Conservation (phyloP, 192 early-diverging fungal genomes). For the Coemansia reversa region DNA sequence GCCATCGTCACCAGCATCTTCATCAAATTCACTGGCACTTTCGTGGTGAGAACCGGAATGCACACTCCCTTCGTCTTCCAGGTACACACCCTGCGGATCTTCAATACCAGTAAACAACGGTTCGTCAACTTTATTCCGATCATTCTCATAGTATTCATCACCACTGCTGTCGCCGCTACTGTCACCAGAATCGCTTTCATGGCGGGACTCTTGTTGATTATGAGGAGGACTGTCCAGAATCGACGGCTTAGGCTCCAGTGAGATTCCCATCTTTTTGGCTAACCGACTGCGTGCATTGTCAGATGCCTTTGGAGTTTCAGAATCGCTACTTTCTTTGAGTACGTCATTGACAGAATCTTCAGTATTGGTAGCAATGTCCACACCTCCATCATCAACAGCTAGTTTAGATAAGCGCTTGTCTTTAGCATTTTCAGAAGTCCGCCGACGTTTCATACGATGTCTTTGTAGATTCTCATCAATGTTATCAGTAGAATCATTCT, state of each 20-base stretch:
- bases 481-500: slow-evolving; percentile 33
- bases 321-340: slow-evolving; percentile 6
- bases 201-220: background rate
- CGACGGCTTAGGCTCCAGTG: slow-evolving; percentile 9
- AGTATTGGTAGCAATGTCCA: slow-evolving; percentile 31
- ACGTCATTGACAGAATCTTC: slow-evolving; percentile 16
- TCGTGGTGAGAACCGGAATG: background rate
- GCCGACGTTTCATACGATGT: slow-evolving; percentile 34
- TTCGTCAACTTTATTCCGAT: slow-evolving; percentile 8
- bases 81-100: slow-evolving; percentile 11
- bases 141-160: slow-evolving; percentile 17
- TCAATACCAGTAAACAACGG: slow-evolving; percentile 30
- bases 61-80: slow-evolving; percentile 4
- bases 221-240: slow-evolving; percentile 8
- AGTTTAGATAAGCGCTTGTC: slow-evolving; percentile 18
- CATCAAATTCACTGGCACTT: slow-evolving; percentile 12
- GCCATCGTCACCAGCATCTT: too few species aligned
- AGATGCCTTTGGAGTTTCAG: background rate
- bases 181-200: background rate
- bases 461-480: background rate
- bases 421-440: slow-evolving; percentile 7
- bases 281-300: slow-evolving; percentile 4
- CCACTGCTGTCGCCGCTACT: slow-evolving; percentile 14
- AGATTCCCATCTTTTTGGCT: slow-evolving; percentile 12
- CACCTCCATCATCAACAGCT: slow-evolving; percentile 27